Evolutionary conservation across 176 grass and related monocot species (phyloP).

Genomic region (Microstegium vimineum): DNA sequence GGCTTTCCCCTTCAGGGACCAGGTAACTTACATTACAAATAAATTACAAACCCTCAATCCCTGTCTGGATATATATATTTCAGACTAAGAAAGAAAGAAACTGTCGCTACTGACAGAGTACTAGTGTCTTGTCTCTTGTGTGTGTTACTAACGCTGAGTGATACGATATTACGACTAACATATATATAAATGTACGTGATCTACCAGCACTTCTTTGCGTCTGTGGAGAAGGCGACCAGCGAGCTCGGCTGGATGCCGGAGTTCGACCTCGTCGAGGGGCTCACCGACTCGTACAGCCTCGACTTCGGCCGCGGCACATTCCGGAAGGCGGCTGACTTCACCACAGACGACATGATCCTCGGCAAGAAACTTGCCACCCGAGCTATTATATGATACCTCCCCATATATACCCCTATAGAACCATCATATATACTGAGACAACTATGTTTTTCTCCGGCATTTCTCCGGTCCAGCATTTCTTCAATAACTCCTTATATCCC

Average conservation of each 20-base stretch:
- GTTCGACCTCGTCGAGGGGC: conserved; percentile 62
- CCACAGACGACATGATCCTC: conserved; percentile 93
- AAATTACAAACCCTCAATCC: not conserved
- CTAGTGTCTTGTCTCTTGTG: not conserved
- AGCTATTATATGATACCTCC: too few species aligned
- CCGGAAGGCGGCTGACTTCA: conserved; percentile 79
- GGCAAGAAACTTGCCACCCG: conserved; percentile 57
- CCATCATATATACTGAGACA: too few species aligned
- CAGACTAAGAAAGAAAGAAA: not conserved
- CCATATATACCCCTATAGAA: too few species aligned
- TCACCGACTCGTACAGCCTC: conserved; percentile 87
- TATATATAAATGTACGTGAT: not conserved
- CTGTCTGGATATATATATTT: not conserved
- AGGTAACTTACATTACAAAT: too few species aligned
- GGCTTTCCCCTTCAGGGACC: conserved; percentile 91
- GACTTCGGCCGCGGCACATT: conserved; percentile 82
- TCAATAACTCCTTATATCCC: too few species aligned
- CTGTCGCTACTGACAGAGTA: not conserved
- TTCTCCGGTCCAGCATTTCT: too few species aligned
- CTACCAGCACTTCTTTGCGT: conserved; percentile 91
- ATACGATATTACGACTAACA: not conserved
- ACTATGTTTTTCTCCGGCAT: too few species aligned
- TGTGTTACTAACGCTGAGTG: not conserved
- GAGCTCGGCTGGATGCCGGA: conserved; percentile 60
- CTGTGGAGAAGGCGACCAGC: conserved; percentile 60